A percentile compares a stretch with the other conserved stretches of the same genome.
phyloP scores from a whole-genome alignment of 257 asterid genomes.

The Nicotiana tomentosiformis region DNA sequence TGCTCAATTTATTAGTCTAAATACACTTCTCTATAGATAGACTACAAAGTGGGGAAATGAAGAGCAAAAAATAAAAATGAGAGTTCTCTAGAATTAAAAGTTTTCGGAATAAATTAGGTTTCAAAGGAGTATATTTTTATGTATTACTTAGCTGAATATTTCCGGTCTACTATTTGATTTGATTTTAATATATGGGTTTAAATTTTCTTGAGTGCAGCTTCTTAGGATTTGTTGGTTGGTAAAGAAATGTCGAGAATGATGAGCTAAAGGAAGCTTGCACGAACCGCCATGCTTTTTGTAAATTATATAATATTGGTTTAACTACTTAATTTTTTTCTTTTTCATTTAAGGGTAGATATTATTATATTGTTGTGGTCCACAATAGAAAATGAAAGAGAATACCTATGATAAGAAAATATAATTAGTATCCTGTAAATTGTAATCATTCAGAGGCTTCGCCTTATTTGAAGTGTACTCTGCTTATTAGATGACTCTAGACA shows the following conservation, averaged over 20 bases:
- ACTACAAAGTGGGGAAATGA: too few relatives aligned
- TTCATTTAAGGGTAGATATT: neutral
- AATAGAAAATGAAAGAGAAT: neutral
- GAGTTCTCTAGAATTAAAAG: neutral
- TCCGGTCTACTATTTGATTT: neutral
- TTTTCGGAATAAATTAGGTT: neutral
- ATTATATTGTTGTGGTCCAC: neutral
- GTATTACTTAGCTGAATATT: neutral
- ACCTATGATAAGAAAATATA: neutral
- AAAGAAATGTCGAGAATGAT: neutral
- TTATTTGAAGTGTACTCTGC: neutral
- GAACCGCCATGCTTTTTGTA: neutral
- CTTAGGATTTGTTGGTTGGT: slow-evolving; percentile 52
- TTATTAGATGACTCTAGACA: too few relatives aligned
- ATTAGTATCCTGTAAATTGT: neutral
- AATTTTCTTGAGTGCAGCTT: slow-evolving; percentile 26
- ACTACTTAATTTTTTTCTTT: neutral
- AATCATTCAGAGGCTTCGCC: neutral
- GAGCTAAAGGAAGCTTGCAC: neutral
- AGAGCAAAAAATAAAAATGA: neutral
- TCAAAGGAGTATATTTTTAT: neutral
- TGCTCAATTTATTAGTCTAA: too few relatives aligned
- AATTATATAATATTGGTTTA: neutral
- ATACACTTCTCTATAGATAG: too few relatives aligned
- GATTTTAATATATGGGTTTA: neutral